phyloP scores from a whole-genome alignment of 768 basidiomycete genomes.

The Podaxis carcinomalis region DNA sequence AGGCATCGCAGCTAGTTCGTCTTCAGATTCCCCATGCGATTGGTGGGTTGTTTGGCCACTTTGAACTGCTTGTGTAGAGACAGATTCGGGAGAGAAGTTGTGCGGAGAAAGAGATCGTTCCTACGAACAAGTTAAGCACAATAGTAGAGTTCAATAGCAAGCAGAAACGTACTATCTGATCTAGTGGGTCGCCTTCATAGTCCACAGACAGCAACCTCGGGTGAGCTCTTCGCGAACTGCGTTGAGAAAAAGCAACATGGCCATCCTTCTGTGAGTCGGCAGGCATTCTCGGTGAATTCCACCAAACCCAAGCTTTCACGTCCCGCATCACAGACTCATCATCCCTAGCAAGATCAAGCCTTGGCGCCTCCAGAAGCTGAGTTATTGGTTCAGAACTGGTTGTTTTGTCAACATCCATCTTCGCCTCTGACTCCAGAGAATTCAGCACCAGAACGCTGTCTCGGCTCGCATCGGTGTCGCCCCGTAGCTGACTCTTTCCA shows the following conservation, averaged over 20 bases:
- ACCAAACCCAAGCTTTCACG: not conserved
- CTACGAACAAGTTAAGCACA: not conserved
- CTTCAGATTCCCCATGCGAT: constrained; percentile 3
- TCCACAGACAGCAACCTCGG: not conserved
- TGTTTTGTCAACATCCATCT: not conserved
- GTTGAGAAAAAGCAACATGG: not conserved
- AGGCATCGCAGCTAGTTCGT: constrained; percentile 4
- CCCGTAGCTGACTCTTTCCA: not conserved
- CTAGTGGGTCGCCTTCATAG: not conserved
- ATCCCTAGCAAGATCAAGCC: not conserved
- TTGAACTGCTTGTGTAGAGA: not conserved
- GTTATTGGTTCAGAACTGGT: not conserved
- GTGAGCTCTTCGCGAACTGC: not conserved
- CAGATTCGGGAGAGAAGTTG: not conserved
- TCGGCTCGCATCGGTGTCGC: not conserved
- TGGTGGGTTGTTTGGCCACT: not conserved
- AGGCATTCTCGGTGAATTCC: not conserved
- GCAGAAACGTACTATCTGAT: constrained; percentile 1
- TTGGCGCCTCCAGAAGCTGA: not conserved
- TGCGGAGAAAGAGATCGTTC: not conserved
- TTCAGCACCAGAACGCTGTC: not conserved
- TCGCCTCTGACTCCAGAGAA: not conserved
- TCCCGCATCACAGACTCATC: not conserved
- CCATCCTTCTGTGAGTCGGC: not conserved
- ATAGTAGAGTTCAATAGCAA: not conserved